Evolutionary conservation across 768 basidiomycete genomes (phyloP).

Genomic region (Lentinula raphanica): DNA sequence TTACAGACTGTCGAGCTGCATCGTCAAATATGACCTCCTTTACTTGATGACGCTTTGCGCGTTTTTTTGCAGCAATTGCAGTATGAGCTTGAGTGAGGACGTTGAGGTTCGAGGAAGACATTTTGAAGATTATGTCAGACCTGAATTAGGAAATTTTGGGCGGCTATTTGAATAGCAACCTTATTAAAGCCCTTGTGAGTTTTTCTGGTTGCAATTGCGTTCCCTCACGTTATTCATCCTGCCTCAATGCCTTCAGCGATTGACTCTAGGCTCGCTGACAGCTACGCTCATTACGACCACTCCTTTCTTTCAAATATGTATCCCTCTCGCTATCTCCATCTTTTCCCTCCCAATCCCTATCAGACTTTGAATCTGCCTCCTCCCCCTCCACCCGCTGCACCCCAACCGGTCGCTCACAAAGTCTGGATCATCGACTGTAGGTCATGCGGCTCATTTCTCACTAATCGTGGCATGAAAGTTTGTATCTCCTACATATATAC

Average conservation of each 20-base stretch:
- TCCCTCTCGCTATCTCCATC: constrained; percentile 25
- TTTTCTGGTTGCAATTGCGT: neutral
- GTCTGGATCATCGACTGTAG: constrained; percentile 81
- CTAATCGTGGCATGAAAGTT: constrained; percentile 85
- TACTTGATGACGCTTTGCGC: constrained; percentile 60
- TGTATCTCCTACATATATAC: neutral
- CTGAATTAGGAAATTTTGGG: neutral
- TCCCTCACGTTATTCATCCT: no score
- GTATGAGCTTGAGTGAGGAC: constrained; percentile 60
- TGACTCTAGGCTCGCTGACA: neutral
- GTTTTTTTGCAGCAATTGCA: constrained; percentile 62
- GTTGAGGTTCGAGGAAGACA: constrained; percentile 33
- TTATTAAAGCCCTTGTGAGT: neutral
- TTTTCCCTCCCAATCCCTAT: constrained; percentile 38
- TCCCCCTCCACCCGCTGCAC: constrained; percentile 23
- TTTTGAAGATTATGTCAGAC: neutral
- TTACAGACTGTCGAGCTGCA: constrained; percentile 62
- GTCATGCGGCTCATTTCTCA: constrained; percentile 66
- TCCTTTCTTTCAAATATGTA: constrained; percentile 24
- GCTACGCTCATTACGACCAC: constrained; percentile 22
- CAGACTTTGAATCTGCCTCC: constrained; percentile 7
- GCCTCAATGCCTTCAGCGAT: neutral
- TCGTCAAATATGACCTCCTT: constrained; percentile 87
- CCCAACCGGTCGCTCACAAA: constrained; percentile 54
- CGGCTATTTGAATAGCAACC: neutral